Percentiles rank a stretch among this genome's conserved stretches.
phyloP scores from a whole-genome alignment of 345 rosid species.

The Arabis hirsuta region DNA sequence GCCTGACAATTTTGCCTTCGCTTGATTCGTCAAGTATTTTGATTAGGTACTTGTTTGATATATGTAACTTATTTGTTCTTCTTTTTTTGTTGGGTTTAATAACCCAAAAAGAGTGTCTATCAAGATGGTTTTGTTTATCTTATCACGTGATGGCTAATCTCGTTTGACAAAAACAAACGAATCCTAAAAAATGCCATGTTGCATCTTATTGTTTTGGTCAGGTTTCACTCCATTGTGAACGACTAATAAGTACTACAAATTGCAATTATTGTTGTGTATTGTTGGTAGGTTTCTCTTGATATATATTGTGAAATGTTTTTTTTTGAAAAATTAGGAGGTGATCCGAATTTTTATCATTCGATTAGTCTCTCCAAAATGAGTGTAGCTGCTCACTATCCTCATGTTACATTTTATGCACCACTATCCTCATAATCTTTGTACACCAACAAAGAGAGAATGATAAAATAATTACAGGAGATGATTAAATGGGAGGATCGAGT shows the following conservation, averaged over 20 bases:
- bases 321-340: too few species aligned
- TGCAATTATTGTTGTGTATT: too few species aligned
- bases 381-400: too few species aligned
- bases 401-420: not conserved
- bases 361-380: too few species aligned
- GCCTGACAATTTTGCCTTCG: constrained; percentile 39
- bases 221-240: too few species aligned
- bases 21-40: constrained; percentile 13
- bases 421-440: constrained; percentile 7
- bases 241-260: too few species aligned
- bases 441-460: constrained; percentile 18
- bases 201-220: too few species aligned
- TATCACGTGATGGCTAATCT: constrained; percentile 19
- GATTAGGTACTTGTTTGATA: constrained; percentile 7
- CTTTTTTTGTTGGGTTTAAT: constrained; percentile 1
- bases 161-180: too few species aligned
- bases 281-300: too few species aligned
- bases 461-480: not conserved
- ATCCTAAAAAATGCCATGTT: too few species aligned
- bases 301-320: too few species aligned
- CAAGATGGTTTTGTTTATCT: constrained; percentile 47
- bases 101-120: constrained; percentile 26
- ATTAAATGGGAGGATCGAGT: constrained; percentile 1
- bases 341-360: too few species aligned
- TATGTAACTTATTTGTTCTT: constrained; percentile 9